phyloP scores from a whole-genome alignment of 2,329 filamentous ascomycete genomes.

The Westerdykella aurantiaca region DNA sequence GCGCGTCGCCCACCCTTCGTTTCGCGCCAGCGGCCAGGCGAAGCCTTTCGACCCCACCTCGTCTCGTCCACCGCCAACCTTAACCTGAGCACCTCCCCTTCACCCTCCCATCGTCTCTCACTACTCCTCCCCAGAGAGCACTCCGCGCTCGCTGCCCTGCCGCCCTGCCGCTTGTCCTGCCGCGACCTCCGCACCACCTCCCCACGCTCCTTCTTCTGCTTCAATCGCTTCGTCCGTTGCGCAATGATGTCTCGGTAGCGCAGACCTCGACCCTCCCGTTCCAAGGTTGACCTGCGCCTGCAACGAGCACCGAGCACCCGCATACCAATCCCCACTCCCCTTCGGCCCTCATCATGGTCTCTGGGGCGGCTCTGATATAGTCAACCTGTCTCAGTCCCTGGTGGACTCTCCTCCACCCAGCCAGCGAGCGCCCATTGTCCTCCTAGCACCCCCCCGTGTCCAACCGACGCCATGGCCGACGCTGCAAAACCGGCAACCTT shows the following conservation, averaged over 20 bases:
- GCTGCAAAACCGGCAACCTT: conserved; percentile 28
- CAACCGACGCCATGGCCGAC: conserved; percentile 25
- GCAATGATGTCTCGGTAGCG: conserved; percentile 24
- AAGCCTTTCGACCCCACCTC: conserved; percentile 4
- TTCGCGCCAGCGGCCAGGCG: conserved; percentile 1
- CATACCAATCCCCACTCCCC: conserved; percentile 5
- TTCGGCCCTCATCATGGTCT: conserved; percentile 27
- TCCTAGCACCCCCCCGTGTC: conserved; percentile 4
- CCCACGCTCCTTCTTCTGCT: conserved; percentile 12
- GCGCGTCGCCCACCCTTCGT: too few relatives aligned
- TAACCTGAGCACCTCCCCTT: conserved; percentile 1
- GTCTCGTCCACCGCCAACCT: conserved; percentile 1
- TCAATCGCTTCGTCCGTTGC: conserved; percentile 22
- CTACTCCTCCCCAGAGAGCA: too few relatives aligned
- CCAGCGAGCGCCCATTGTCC: conserved; percentile 9
- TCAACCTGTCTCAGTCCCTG: conserved; percentile 23
- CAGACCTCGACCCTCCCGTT: conserved; percentile 8
- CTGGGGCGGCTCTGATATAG: conserved; percentile 26
- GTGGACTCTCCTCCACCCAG: conserved; percentile 17
- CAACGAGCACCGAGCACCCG: conserved; percentile 5
- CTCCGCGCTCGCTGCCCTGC: conserved; percentile 1
- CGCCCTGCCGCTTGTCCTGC: neutral
- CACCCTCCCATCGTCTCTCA: conserved; percentile 4
- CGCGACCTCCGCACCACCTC: conserved; percentile 1
- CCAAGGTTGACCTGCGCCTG: conserved; percentile 7